Percentiles rank a stretch among this genome's conserved stretches.
Conservation (phyloP, 768 basidiomycete species). For the Calvatia gigantea region DNA sequence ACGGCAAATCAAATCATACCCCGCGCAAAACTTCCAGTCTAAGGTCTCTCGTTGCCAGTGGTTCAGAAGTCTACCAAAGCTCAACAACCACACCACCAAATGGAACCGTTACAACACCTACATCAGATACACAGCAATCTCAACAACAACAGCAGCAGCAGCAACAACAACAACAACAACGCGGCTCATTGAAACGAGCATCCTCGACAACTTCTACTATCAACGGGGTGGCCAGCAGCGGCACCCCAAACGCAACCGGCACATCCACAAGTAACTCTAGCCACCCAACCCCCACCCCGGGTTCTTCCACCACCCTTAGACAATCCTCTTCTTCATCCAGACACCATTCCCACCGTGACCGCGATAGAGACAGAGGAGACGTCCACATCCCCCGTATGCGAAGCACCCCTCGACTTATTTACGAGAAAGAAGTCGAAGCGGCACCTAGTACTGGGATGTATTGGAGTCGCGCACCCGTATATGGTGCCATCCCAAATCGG, state of each 20-base stretch:
- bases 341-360: conserved; percentile 11
- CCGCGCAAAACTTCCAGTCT: conserved; percentile 3
- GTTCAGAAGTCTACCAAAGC: conserved; percentile 12
- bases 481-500: conserved; percentile 61
- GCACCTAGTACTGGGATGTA: conserved; percentile 78
- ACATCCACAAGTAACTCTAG: neutral
- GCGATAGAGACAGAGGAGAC: conserved; percentile 17
- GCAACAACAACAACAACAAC: neutral
- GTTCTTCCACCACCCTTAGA: neutral
- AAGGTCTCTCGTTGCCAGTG: conserved; percentile 8
- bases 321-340: conserved; percentile 16
- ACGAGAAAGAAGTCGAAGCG: conserved; percentile 52
- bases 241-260: too few species aligned
- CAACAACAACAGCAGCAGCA: neutral
- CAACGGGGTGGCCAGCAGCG: neutral
- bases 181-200: neutral
- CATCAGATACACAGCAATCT: too few species aligned
- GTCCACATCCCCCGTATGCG: conserved; percentile 12
- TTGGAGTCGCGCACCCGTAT: conserved; percentile 82
- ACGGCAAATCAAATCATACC: neutral
- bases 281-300: too few species aligned
- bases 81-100: neutral
- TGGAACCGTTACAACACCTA: neutral
- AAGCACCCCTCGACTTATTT: conserved; percentile 54
- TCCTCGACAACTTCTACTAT: neutral